A percentile compares a stretch with the other conserved stretches of the same genome.
These are phyloP conservation scores for Ustilago trichophora DNA, from an alignment of 1,284 basidiomycete genomes.

Conservation along the genomic window DNA sequence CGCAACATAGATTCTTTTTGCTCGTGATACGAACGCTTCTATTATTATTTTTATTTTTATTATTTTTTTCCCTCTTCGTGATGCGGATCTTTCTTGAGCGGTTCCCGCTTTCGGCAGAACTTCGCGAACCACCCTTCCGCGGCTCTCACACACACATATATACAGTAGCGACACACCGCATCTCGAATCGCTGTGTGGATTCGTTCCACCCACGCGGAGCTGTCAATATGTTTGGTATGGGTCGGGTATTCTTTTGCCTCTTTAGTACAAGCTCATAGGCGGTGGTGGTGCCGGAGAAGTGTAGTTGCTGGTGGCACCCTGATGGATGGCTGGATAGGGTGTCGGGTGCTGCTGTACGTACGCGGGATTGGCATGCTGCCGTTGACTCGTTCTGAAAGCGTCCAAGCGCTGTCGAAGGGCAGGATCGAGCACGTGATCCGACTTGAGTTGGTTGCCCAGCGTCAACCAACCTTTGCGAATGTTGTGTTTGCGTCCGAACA, in stretches of 20 bases:
- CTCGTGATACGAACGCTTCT: not conserved
- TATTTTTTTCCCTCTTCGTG: no score
- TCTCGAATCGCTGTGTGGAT: no score
- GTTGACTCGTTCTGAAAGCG: no score
- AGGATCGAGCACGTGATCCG: slow-evolving; percentile 74
- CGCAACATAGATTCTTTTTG: not conserved
- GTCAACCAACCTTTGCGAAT: slow-evolving; percentile 72
- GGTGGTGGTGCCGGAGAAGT: not conserved
- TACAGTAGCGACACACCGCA: no score
- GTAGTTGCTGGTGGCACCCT: not conserved
- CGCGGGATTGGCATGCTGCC: no score
- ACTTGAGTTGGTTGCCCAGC: slow-evolving; percentile 90
- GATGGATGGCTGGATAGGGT: no score
- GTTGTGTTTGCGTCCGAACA: slow-evolving; percentile 97
- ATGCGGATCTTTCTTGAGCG: not conserved
- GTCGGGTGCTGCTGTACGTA: no score
- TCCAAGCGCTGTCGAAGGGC: slow-evolving; percentile 7
- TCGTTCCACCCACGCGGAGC: not conserved
- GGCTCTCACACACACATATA: no score
- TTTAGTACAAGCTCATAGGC: slow-evolving; percentile 5
- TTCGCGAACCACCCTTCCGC: not conserved
- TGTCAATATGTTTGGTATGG: not conserved
- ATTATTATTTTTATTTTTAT: no score
- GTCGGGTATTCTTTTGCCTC: slow-evolving; percentile 11
- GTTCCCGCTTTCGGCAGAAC: slow-evolving; percentile 4